Base-by-base conservation (phyloP, 352 stramenopile genomes). In the Peronospora destructor region DNA sequence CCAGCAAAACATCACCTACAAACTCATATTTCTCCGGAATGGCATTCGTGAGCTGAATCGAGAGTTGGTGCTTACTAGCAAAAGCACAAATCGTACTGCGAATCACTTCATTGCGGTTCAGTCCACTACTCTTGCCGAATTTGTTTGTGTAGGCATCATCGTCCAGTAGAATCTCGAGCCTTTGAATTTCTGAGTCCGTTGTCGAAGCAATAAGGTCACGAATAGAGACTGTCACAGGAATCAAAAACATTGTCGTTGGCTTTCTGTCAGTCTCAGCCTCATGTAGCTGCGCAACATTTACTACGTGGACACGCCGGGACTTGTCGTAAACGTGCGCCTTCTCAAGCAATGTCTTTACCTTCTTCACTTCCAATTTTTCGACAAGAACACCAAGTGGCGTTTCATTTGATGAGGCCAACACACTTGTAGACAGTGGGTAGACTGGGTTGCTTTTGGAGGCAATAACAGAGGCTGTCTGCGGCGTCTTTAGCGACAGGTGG, bases 11-110 rank as follows among this genome's bases (percentile, higher is more conserved):
- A 57, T 93, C 83, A 19, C 64, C 56, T 8, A 93, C 61, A 51
- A 88, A 91, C 53, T 94, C 83, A 44, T 78, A 91, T 35, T 82
- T 84, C 16, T 86, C 66, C 0, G 79, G 79, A 30, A 84, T 71
- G 5, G 43, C 41, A 8, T 56, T 65, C 19, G 61, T 43, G 5
- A 84, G 62, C 9, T 61, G 47, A 1, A 53, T 35, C 11, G 73
- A 49, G 0, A 90, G 28, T 13, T 54, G 39, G 45, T 90, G 57
- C 40, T 75, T 71, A 16, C 52, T 68, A 2, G 76, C 82, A 59
- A 84, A 79, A 11, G 46, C 30, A 23, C 63, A 40, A 49, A 94
- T 70, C 12, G 68, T 73, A 16, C 70, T 74, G 13, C 64, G 64
- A 30, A 93, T 76, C 17, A 84, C 57, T 23, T 91, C 80, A 45